Evolutionary conservation across 352 stramenopile species (phyloP).

Genomic region (Aphanomyces invadans): DNA sequence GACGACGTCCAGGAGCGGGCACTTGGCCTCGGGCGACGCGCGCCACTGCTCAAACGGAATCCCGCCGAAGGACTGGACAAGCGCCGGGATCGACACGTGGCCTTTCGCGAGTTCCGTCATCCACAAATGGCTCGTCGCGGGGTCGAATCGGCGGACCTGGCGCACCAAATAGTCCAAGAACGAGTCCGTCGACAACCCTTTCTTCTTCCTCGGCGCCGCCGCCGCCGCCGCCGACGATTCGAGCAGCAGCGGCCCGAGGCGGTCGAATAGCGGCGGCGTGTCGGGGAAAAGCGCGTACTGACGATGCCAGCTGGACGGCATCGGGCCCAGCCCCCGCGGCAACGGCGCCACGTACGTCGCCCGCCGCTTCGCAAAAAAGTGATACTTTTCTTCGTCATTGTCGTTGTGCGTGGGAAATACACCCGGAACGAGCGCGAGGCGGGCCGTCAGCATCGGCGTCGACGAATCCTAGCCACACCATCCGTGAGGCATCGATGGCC

Average conservation of each 20-base stretch:
- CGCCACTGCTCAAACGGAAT: constrained; percentile 82
- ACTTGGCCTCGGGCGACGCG: constrained; percentile 66
- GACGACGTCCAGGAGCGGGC: constrained; percentile 68
- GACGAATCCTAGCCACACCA: constrained; percentile 44
- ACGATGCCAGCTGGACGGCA: constrained; percentile 54
- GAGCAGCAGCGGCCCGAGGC: constrained; percentile 30
- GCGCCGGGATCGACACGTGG: constrained; percentile 48
- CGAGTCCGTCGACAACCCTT: not conserved
- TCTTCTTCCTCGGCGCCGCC: not conserved
- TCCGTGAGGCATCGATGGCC: too few relatives aligned
- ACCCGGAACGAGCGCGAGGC: constrained; percentile 46
- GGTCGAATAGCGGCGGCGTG: constrained; percentile 68
- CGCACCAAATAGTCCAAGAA: constrained; percentile 79
- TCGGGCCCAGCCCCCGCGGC: constrained; percentile 59
- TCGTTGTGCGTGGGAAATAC: constrained; percentile 69
- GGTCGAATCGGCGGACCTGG: constrained; percentile 70
- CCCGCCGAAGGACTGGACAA: constrained; percentile 66
- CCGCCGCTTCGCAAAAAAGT: constrained; percentile 58
- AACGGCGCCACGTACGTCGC: constrained; percentile 68
- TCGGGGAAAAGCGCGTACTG: constrained; percentile 82
- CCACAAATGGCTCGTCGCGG: constrained; percentile 69
- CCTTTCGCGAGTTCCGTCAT: constrained; percentile 68
- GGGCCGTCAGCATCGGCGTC: constrained; percentile 61
- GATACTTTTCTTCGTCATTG: constrained; percentile 77
- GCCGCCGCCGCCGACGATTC: not conserved